phyloP scores from a whole-genome alignment of 2,329 filamentous ascomycete species.

The Neonectria ditissima region DNA sequence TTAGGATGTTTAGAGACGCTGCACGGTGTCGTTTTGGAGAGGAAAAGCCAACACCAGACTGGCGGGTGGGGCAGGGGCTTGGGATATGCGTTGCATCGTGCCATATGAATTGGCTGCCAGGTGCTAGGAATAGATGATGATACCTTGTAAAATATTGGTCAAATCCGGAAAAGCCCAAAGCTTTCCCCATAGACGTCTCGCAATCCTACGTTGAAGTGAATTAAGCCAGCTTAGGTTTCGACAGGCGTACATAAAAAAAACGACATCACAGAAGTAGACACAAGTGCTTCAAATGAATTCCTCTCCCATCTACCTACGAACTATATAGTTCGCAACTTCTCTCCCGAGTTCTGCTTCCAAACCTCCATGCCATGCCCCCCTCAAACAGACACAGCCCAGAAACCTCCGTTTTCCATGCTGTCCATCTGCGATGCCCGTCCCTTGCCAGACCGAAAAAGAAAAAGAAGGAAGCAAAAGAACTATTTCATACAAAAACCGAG shows the following conservation, averaged over 20 bases:
- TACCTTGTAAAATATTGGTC: conserved; percentile 41
- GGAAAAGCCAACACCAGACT: neutral
- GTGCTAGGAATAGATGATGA: conserved; percentile 38
- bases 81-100: conserved; percentile 16
- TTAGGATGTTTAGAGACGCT: neutral
- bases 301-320: conserved; percentile 8
- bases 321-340: conserved; percentile 3
- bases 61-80: conserved; percentile 4
- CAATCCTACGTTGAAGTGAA: neutral
- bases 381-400: conserved; percentile 12
- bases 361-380: conserved; percentile 13
- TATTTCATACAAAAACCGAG: conserved; percentile 18
- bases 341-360: conserved; percentile 1
- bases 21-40: conserved; percentile 2
- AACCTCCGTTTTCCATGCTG: conserved; percentile 13
- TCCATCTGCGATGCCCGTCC: conserved; percentile 11
- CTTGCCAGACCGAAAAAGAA: conserved; percentile 8
- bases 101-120: conserved; percentile 1
- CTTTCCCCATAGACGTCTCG: neutral
- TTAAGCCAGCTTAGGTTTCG: neutral
- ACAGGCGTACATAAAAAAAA: too few relatives aligned
- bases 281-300: conserved; percentile 18
- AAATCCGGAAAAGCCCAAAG: neutral
- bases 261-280: neutral
- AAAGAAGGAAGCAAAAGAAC: conserved; percentile 7